phyloP scores from a whole-genome alignment of 768 basidiomycete genomes.

The Lactarius sp. region DNA sequence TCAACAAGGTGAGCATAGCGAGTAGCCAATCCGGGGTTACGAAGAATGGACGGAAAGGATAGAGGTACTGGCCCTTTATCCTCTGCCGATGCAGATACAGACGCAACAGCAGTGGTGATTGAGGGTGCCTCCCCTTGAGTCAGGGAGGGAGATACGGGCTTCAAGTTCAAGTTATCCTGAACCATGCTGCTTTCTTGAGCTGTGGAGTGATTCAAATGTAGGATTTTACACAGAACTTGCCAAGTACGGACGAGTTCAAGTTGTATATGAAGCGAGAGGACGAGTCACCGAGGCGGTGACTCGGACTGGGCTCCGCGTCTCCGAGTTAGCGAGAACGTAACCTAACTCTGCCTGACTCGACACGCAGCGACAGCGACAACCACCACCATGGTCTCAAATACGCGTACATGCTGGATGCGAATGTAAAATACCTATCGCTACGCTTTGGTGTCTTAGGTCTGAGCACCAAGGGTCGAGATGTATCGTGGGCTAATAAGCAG shows the following conservation, averaged over 20 bases:
- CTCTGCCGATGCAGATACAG: not conserved
- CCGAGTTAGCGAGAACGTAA: too few relatives aligned
- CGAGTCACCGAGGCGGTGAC: not conserved
- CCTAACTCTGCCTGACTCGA: not conserved
- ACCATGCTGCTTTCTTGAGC: not conserved
- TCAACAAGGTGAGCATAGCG: slow-evolving; percentile 49
- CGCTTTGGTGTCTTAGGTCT: not conserved
- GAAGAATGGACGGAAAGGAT: slow-evolving; percentile 68
- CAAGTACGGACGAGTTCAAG: not conserved
- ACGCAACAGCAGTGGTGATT: not conserved
- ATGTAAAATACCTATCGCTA: not conserved
- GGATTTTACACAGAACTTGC: not conserved
- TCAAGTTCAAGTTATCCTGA: not conserved
- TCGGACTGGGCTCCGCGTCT: too few relatives aligned
- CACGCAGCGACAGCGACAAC: not conserved
- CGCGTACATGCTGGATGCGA: not conserved
- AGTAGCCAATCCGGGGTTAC: slow-evolving; percentile 49
- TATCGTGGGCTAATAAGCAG: not conserved
- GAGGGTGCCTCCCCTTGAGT: not conserved
- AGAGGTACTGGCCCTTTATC: slow-evolving; percentile 42
- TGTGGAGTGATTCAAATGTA: not conserved
- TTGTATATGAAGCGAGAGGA: not conserved
- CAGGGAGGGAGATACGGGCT: not conserved
- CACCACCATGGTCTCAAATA: not conserved
- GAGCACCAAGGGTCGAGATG: too few relatives aligned